Percentiles rank a stretch among this genome's conserved stretches.
phyloP scores from a whole-genome alignment of 371 early-diverging fungal species.

The Amoeboaphelidium occidentale region DNA sequence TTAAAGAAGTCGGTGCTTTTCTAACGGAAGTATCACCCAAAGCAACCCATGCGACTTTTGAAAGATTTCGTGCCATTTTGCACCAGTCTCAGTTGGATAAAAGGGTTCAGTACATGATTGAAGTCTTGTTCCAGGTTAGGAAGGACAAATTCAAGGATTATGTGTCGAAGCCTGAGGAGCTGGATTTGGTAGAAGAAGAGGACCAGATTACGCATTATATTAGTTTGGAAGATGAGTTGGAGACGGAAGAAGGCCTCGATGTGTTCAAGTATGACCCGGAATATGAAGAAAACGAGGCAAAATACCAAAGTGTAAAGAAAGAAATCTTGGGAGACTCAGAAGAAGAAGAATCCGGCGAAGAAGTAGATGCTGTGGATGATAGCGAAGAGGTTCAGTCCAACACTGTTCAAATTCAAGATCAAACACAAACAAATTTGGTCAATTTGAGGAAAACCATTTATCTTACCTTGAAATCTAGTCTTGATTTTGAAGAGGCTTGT shows the following conservation, averaged over 20 bases:
- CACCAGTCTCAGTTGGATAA: slow-evolving; percentile 68
- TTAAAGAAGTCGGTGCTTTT: slow-evolving; percentile 68
- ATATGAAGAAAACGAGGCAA: slow-evolving; percentile 53
- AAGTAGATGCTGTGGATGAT: slow-evolving; percentile 23
- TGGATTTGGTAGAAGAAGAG: slow-evolving; percentile 84
- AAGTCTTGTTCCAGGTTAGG: slow-evolving; percentile 82
- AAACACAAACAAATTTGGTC: slow-evolving; percentile 66
- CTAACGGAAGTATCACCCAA: slow-evolving; percentile 48
- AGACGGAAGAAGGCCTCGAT: slow-evolving; percentile 51
- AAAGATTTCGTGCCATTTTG: slow-evolving; percentile 67
- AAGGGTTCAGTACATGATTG: slow-evolving; percentile 89
- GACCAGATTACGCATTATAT: slow-evolving; percentile 82
- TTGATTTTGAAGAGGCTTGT: slow-evolving; percentile 81
- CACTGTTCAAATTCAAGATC: slow-evolving; percentile 48
- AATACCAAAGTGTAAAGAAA: slow-evolving; percentile 45
- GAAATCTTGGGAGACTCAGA: slow-evolving; percentile 72
- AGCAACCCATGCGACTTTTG: slow-evolving; percentile 69
- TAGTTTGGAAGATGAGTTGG: slow-evolving; percentile 58
- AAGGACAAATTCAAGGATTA: slow-evolving; percentile 75
- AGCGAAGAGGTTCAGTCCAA: slow-evolving; percentile 18
- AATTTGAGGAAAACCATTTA: slow-evolving; percentile 78
- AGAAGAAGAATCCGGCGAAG: slow-evolving; percentile 27
- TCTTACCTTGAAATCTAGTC: slow-evolving; percentile 80
- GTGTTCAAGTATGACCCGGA: slow-evolving; percentile 63
- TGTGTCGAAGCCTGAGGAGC: slow-evolving; percentile 36